Conservation (phyloP, 148 eudicot genomes). For the Cornus florida region DNA sequence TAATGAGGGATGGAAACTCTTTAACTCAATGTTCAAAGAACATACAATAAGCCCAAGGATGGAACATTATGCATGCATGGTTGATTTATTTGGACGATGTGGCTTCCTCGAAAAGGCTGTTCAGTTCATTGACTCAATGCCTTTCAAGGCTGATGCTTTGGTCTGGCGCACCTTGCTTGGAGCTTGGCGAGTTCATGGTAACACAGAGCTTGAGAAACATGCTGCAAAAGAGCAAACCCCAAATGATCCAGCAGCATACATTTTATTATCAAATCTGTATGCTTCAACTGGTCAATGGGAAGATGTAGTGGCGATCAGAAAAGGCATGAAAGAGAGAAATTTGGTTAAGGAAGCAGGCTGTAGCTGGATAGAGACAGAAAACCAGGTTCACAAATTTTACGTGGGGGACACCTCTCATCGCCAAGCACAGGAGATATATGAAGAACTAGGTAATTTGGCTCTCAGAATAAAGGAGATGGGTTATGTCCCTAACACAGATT, state of each 20-base stretch:
- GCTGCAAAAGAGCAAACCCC: constrained; percentile 61
- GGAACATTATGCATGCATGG: constrained; percentile 88
- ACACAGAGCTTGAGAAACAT: constrained; percentile 39
- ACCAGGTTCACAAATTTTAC: constrained; percentile 51
- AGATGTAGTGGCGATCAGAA: constrained; percentile 37
- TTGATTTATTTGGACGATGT: constrained; percentile 67
- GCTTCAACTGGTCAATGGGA: constrained; percentile 59
- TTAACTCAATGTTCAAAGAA: constrained; percentile 44
- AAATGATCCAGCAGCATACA: constrained; percentile 56
- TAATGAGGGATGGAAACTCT: constrained; percentile 57
- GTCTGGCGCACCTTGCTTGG: too few relatives aligned
- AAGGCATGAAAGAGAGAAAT: too few relatives aligned
- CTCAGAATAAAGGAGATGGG: constrained; percentile 54
- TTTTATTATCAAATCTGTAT: constrained; percentile 50
- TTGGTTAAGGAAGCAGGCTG: constrained; percentile 70
- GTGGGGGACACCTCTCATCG: constrained; percentile 65
- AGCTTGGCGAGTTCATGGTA: constrained; percentile 53
- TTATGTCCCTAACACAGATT: constrained; percentile 53
- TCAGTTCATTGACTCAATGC: too few relatives aligned
- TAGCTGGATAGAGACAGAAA: constrained; percentile 66
- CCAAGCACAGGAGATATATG: constrained; percentile 45
- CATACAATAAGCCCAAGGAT: constrained; percentile 53
- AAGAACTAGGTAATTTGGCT: constrained; percentile 41
- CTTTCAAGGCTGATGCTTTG: too few relatives aligned
- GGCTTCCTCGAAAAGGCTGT: too few relatives aligned